These are phyloP conservation scores for Cryomyces minteri DNA, from an alignment of 495 filamentous ascomycete species.

Conservation along the genomic window DNA sequence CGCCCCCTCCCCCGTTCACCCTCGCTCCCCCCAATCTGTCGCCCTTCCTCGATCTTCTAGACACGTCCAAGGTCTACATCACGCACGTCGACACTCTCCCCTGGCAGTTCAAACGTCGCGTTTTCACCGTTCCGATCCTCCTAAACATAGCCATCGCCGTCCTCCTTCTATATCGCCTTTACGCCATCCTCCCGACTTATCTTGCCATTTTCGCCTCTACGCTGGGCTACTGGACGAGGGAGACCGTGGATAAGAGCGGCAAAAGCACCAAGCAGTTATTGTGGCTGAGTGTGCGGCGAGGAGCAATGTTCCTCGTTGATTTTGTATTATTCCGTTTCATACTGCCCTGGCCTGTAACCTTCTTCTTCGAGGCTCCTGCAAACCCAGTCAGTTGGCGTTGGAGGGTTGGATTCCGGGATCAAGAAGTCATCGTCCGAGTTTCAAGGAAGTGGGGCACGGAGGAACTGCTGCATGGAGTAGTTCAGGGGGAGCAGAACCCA, in stretches of 20 bases:
- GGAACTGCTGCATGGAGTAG: slow-evolving; percentile 24
- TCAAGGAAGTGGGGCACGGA: slow-evolving; percentile 36
- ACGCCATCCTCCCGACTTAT: slow-evolving; percentile 45
- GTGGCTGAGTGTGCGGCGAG: slow-evolving; percentile 31
- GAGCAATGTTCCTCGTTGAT: slow-evolving; percentile 45
- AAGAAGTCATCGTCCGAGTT: slow-evolving; percentile 57
- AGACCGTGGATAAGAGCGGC: slow-evolving; percentile 34
- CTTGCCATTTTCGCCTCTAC: slow-evolving; percentile 35
- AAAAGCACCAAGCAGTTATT: slow-evolving; percentile 31
- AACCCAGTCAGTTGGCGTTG: slow-evolving; percentile 48
- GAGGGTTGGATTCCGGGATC: slow-evolving; percentile 44
- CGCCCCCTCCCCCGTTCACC: slow-evolving; percentile 42
- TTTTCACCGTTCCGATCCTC: slow-evolving; percentile 52
- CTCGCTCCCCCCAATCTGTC: slow-evolving; percentile 35
- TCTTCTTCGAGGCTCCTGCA: slow-evolving; percentile 33
- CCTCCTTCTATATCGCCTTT: slow-evolving; percentile 42
- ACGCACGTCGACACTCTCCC: slow-evolving; percentile 54
- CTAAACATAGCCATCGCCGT: slow-evolving; percentile 45
- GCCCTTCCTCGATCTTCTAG: slow-evolving; percentile 42
- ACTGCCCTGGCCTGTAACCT: slow-evolving; percentile 57
- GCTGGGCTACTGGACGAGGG: slow-evolving; percentile 40
- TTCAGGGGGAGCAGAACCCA: slow-evolving; percentile 15
- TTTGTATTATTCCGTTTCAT: slow-evolving; percentile 50
- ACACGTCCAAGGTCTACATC: slow-evolving; percentile 52
- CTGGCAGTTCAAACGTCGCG: slow-evolving; percentile 45